These are phyloP conservation scores for Fusarium cyanostomum DNA, from an alignment of 2,329 filamentous ascomycete genomes.

Conservation along the genomic window DNA sequence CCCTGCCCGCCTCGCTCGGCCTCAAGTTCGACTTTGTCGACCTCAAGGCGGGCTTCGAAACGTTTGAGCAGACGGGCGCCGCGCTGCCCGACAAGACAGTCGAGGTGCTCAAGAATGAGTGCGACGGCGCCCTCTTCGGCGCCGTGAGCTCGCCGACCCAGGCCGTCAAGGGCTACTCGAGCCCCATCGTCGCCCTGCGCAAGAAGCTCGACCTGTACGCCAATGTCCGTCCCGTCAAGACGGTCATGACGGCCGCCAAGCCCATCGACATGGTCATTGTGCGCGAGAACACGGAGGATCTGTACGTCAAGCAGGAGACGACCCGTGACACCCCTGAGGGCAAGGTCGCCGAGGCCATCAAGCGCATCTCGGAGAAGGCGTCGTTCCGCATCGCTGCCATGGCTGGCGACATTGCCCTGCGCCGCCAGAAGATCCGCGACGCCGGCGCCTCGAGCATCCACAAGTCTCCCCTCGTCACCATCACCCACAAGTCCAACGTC, in stretches of 20 bases:
- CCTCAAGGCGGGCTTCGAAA: conserved; percentile 91
- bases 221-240: conserved; percentile 96
- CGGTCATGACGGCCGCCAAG: conserved; percentile 69
- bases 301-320: conserved; percentile 97
- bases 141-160: conserved; percentile 92
- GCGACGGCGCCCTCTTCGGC: conserved; percentile 95
- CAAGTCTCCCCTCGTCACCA: conserved; percentile 80
- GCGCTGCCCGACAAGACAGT: conserved; percentile 93
- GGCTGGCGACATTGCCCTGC: conserved; percentile 92
- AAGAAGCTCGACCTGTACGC: conserved; percentile 96
- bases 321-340: conserved; percentile 79
- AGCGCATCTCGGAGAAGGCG: conserved; percentile 91
- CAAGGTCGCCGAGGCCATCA: conserved; percentile 96
- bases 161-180: conserved; percentile 94
- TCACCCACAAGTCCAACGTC: conserved; percentile 99
- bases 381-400: conserved; percentile 88
- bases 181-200: conserved; percentile 94
- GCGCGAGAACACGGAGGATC: conserved; percentile 97
- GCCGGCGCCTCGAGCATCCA: conserved; percentile 68
- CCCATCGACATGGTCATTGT: conserved; percentile 98
- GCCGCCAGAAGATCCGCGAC: conserved; percentile 82
- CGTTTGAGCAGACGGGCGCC: conserved; percentile 87
- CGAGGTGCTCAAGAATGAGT: conserved; percentile 86
- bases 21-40: conserved; percentile 95
- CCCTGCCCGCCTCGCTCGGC: conserved; percentile 87